Conservation (phyloP, 192 early-diverging fungal species). For the Linnemannia exigua region DNA sequence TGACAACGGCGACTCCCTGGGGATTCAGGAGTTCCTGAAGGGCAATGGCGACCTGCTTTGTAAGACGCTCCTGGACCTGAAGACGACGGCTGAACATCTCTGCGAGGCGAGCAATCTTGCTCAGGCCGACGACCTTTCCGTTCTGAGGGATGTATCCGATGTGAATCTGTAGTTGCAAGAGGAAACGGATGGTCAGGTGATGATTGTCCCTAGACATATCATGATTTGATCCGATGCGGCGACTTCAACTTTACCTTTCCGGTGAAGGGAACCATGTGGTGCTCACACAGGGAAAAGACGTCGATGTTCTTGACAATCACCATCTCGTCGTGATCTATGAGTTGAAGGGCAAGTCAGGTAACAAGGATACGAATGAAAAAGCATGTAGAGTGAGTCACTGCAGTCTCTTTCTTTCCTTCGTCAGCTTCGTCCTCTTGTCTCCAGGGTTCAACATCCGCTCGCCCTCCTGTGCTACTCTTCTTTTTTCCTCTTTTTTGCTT, state of each 20-base stretch:
- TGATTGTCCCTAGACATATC: not conserved
- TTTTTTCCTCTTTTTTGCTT: not conserved
- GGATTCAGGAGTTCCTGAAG: slow-evolving; percentile 94
- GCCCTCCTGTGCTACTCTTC: not conserved
- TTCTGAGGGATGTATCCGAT: slow-evolving; percentile 97
- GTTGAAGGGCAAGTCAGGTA: not conserved
- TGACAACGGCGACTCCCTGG: slow-evolving; percentile 97
- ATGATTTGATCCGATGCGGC: not conserved
- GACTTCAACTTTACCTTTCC: slow-evolving; percentile 79
- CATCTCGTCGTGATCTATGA: slow-evolving; percentile 96
- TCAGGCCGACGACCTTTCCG: slow-evolving; percentile 94
- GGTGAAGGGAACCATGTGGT: slow-evolving; percentile 98
- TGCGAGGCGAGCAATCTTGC: slow-evolving; percentile 98
- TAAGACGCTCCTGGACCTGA: slow-evolving; percentile 98
- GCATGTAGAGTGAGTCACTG: not conserved
- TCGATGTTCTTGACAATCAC: slow-evolving; percentile 99
- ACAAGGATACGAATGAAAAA: not conserved
- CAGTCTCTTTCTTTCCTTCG: not conserved
- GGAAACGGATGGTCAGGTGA: not conserved
- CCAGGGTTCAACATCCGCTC: not conserved
- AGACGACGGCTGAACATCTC: slow-evolving; percentile 98
- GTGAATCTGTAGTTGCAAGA: slow-evolving; percentile 68
- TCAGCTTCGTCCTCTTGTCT: not conserved
- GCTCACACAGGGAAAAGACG: slow-evolving; percentile 97
- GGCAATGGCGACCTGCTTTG: slow-evolving; percentile 96